A percentile compares a stretch with the other conserved stretches of the same genome.
Evolutionary conservation across 257 asterid species (phyloP).

Genomic region (Petunia axillaris): DNA sequence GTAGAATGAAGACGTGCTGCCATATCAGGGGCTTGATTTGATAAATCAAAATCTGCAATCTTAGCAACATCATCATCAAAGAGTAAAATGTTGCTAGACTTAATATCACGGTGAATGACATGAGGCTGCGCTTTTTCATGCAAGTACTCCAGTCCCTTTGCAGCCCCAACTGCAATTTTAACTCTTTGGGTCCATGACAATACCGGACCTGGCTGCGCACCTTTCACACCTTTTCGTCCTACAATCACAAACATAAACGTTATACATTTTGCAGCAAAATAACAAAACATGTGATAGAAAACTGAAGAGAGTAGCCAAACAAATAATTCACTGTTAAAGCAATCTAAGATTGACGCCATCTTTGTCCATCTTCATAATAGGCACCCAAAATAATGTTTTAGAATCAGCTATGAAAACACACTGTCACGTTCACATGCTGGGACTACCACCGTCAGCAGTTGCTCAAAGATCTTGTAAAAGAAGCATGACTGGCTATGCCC

Average conservation of each 20-base stretch:
- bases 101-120: constrained; percentile 85
- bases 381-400: background rate
- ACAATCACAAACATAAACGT: constrained; percentile 13
- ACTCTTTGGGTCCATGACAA: constrained; percentile 89
- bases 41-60: constrained; percentile 83
- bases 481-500: background rate
- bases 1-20: constrained; percentile 96
- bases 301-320: background rate
- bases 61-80: constrained; percentile 84
- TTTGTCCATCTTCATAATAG: constrained; percentile 4
- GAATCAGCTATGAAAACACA: background rate
- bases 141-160: constrained; percentile 83
- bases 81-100: constrained; percentile 81
- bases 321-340: background rate
- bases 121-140: constrained; percentile 85
- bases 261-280: background rate
- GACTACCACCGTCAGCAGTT: background rate
- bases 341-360: constrained; percentile 3
- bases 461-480: background rate
- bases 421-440: background rate
- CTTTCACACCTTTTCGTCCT: constrained; percentile 94
- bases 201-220: constrained; percentile 93
- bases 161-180: constrained; percentile 90
- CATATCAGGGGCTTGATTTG: constrained; percentile 94
- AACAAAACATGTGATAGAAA: background rate